Percentiles rank a stretch among this genome's conserved stretches.
Conservation (phyloP, 2,329 filamentous ascomycete genomes). For the Neofusicoccum umdonicola region DNA sequence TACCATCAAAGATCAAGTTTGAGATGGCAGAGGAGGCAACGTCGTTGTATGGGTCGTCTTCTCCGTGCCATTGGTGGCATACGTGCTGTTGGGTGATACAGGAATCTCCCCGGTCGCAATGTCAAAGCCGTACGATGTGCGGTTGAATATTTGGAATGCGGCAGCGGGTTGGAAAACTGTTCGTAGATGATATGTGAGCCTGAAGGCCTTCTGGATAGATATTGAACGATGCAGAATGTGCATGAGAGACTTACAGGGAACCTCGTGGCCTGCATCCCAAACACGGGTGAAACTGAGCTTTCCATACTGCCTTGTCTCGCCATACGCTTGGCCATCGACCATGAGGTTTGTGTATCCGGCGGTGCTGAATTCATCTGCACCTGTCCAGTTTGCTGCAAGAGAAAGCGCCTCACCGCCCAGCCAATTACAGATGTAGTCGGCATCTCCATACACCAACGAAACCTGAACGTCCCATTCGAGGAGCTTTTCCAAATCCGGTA, state of each 20-base stretch:
- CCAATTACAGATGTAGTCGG: constrained; percentile 16
- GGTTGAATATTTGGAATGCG: constrained; percentile 50
- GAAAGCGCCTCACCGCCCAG: constrained; percentile 1
- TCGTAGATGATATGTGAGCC: too few relatives aligned
- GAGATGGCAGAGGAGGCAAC: background rate
- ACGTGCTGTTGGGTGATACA: constrained; percentile 16
- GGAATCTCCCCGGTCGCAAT: constrained; percentile 48
- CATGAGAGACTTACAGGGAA: constrained; percentile 38
- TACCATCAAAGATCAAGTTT: background rate
- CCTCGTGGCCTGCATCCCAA: constrained; percentile 53
- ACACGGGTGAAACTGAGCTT: constrained; percentile 57
- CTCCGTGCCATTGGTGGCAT: background rate
- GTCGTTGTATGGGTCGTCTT: background rate
- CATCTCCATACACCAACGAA: constrained; percentile 1
- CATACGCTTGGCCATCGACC: constrained; percentile 60
- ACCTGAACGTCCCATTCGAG: background rate
- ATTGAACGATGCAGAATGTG: background rate
- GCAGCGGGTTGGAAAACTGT: constrained; percentile 44
- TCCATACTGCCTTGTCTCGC: constrained; percentile 71
- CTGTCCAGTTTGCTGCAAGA: constrained; percentile 45
- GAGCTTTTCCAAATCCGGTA: constrained; percentile 19
- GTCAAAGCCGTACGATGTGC: constrained; percentile 48
- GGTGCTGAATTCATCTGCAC: constrained; percentile 52
- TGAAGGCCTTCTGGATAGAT: too few relatives aligned
- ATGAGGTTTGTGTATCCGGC: constrained; percentile 71